These are phyloP conservation scores for Symbiotaphrina buchneri DNA, from an alignment of 495 filamentous ascomycete genomes.

Conservation along the genomic window DNA sequence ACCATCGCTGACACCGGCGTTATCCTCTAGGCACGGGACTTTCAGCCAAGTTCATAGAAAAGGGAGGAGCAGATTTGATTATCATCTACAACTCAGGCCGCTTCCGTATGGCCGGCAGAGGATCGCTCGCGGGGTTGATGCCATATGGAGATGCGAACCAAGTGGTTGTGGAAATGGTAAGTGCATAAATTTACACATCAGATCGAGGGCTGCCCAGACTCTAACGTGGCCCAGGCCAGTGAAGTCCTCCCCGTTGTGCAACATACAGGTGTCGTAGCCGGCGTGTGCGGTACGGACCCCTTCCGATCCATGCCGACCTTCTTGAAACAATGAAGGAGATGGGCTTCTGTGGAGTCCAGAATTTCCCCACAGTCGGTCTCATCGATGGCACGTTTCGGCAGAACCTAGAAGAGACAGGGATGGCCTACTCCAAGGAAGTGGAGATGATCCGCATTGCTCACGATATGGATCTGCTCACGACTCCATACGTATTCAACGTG, in stretches of 20 bases:
- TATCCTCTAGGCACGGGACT: conserved; percentile 43
- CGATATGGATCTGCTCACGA: conserved; percentile 34
- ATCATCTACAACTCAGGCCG: conserved; percentile 53
- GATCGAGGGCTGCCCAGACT: conserved; percentile 2
- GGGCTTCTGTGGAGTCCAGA: conserved; percentile 46
- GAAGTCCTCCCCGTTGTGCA: conserved; percentile 37
- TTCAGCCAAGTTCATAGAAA: conserved; percentile 45
- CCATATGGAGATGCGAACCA: conserved; percentile 52
- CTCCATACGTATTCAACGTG: conserved; percentile 43
- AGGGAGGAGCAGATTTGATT: conserved; percentile 42
- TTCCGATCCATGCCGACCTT: conserved; percentile 35
- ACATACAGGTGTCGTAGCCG: conserved; percentile 37
- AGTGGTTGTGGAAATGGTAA: conserved; percentile 45
- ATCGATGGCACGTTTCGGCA: conserved; percentile 42
- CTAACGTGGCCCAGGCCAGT: conserved; percentile 15
- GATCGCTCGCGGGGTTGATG: conserved; percentile 48
- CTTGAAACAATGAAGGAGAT: conserved; percentile 29
- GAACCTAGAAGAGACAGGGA: conserved; percentile 48
- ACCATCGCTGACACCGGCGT: background rate
- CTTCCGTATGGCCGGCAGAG: conserved; percentile 51
- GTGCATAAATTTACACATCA: conserved; percentile 1
- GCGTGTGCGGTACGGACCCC: conserved; percentile 44
- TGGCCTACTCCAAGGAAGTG: conserved; percentile 40
- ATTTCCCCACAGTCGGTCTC: conserved; percentile 50
- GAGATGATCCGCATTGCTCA: conserved; percentile 34